phyloP scores from a whole-genome alignment of 129 eudicot species.

The Pseudognaphalium luteoalbum region DNA sequence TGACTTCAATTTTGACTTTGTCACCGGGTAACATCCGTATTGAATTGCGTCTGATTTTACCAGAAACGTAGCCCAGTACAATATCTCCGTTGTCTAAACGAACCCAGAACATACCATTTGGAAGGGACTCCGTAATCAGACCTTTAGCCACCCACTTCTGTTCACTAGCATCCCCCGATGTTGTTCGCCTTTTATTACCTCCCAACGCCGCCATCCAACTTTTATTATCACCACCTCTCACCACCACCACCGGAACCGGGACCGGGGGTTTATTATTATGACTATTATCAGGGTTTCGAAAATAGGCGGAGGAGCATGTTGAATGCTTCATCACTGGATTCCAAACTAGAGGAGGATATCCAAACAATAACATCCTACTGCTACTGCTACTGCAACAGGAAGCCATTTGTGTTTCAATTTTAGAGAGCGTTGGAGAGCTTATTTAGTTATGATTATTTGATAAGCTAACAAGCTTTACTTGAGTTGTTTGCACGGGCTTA shows the following conservation, averaged over 20 bases:
- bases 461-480: too few species aligned
- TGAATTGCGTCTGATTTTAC: constrained; percentile 36
- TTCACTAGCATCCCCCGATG: constrained; percentile 12
- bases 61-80: constrained; percentile 46
- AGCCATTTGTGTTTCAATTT: background rate
- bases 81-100: constrained; percentile 40
- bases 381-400: background rate
- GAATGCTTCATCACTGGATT: background rate
- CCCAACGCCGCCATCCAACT: background rate
- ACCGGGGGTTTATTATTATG: background rate
- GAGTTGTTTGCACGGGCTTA: too few species aligned
- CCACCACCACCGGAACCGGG: background rate
- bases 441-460: too few species aligned
- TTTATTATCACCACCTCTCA: background rate
- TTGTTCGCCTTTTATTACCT: background rate
- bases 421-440: too few species aligned
- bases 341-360: background rate
- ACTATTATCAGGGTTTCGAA: constrained; percentile 11
- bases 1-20: constrained; percentile 42
- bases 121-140: constrained; percentile 41
- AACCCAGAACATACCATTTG: constrained; percentile 54
- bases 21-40: constrained; percentile 45
- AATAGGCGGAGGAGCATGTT: background rate
- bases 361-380: background rate
- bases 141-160: constrained; percentile 48